These are phyloP conservation scores for Cubamyces sp. DNA, from an alignment of 768 basidiomycete genomes.

Conservation along the genomic window DNA sequence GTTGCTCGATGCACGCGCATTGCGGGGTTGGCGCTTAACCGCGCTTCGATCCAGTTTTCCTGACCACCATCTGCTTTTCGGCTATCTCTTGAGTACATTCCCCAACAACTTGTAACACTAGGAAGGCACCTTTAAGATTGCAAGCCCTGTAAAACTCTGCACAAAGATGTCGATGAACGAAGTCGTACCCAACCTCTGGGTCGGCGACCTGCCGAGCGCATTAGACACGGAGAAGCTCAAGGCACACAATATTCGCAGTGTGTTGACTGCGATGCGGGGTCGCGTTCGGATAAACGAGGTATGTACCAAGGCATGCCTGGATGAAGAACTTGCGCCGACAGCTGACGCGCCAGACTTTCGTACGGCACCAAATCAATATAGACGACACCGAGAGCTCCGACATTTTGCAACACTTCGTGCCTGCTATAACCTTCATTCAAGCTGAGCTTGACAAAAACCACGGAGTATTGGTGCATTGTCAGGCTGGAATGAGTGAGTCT, in stretches of 20 bases:
- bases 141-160: neutral
- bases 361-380: slow-evolving; percentile 76
- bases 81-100: too few relatives aligned
- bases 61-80: too few relatives aligned
- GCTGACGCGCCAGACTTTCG: slow-evolving; percentile 62
- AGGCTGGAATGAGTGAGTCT: slow-evolving; percentile 82
- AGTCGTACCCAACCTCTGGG: slow-evolving; percentile 80
- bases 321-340: slow-evolving; percentile 1
- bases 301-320: slow-evolving; percentile 21
- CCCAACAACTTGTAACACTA: too few relatives aligned
- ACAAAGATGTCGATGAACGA: slow-evolving; percentile 64
- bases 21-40: neutral
- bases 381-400: slow-evolving; percentile 80
- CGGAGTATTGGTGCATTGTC: slow-evolving; percentile 88
- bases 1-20: too few relatives aligned
- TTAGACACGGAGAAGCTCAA: slow-evolving; percentile 62
- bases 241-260: slow-evolving; percentile 73
- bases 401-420: slow-evolving; percentile 75
- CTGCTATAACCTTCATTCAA: slow-evolving; percentile 83
- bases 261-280: slow-evolving; percentile 75
- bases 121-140: too few relatives aligned
- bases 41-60: neutral
- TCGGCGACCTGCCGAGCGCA: slow-evolving; percentile 79
- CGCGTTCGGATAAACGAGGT: slow-evolving; percentile 69
- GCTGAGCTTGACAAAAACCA: slow-evolving; percentile 73